Evolutionary conservation across 176 grass and related monocot genomes (phyloP).

Genomic region (Carex parvula): DNA sequence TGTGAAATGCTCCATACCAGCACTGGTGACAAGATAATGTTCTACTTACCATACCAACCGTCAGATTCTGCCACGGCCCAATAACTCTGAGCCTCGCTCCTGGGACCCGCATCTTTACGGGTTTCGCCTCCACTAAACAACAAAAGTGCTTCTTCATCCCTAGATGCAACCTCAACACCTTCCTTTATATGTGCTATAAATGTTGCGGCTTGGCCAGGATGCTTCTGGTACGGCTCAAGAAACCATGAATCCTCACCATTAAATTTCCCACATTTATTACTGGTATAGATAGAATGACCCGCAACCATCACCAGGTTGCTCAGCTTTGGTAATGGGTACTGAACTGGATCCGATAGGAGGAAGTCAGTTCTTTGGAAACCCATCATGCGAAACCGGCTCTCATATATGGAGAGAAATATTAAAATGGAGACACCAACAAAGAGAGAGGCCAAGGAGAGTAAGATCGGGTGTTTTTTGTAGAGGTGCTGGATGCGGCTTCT

Average conservation of each 20-base stretch:
- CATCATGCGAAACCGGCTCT: slow-evolving; percentile 59
- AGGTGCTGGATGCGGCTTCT: slow-evolving; percentile 35
- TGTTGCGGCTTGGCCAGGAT: slow-evolving; percentile 70
- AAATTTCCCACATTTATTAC: slow-evolving; percentile 47
- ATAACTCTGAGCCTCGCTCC: slow-evolving; percentile 95
- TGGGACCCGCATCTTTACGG: slow-evolving; percentile 67
- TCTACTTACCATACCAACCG: slow-evolving; percentile 70
- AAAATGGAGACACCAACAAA: slow-evolving; percentile 54
- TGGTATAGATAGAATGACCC: slow-evolving; percentile 82
- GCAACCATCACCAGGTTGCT: slow-evolving; percentile 87
- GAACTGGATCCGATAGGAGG: slow-evolving; percentile 27
- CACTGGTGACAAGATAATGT: neutral
- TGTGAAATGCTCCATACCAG: neutral
- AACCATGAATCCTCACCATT: slow-evolving; percentile 82
- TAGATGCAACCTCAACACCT: slow-evolving; percentile 49
- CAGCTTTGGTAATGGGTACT: slow-evolving; percentile 48
- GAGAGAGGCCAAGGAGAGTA: slow-evolving; percentile 52
- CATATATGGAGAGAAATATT: slow-evolving; percentile 61
- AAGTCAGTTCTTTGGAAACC: slow-evolving; percentile 22
- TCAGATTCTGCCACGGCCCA: slow-evolving; percentile 73
- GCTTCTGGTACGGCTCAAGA: slow-evolving; percentile 82
- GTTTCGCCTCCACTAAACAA: slow-evolving; percentile 92
- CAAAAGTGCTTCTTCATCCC: slow-evolving; percentile 58
- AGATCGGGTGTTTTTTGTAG: slow-evolving; percentile 67
- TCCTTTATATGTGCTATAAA: slow-evolving; percentile 84